Conservation (phyloP, 2,329 filamentous ascomycete genomes). For the Exophiala alcalophila region DNA sequence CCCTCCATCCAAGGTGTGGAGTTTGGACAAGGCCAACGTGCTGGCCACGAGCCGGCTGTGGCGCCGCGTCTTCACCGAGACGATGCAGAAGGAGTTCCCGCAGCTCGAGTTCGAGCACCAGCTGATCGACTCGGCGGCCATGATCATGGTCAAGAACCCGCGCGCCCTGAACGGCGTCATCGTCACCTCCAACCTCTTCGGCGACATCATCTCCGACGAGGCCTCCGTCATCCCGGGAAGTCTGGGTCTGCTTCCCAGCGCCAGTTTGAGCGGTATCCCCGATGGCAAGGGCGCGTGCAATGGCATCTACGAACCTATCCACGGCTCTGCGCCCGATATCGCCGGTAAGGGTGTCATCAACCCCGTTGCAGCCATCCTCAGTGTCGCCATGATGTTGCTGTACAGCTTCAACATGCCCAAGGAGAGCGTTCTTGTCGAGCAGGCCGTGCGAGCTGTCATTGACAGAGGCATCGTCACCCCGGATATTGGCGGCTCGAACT, state of each 20-base stretch:
- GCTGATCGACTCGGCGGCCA: conserved; percentile 92
- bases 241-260: conserved; percentile 82
- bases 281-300: conserved; percentile 66
- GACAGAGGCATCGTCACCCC: conserved; percentile 75
- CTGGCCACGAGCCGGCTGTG: conserved; percentile 85
- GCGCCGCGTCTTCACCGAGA: conserved; percentile 80
- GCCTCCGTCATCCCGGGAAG: conserved; percentile 90
- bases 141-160: conserved; percentile 96
- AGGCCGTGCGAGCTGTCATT: conserved; percentile 74
- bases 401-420: conserved; percentile 80
- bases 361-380: conserved; percentile 87
- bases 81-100: conserved; percentile 86
- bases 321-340: conserved; percentile 91
- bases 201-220: conserved; percentile 94
- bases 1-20: conserved; percentile 76
- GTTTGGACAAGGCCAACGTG: conserved; percentile 94
- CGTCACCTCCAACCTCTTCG: conserved; percentile 90
- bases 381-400: conserved; percentile 90
- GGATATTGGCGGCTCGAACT: conserved; percentile 76
- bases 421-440: conserved; percentile 75
- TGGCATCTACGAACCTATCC: conserved; percentile 96
- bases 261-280: conserved; percentile 79
- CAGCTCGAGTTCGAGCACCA: conserved; percentile 81
- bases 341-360: conserved; percentile 88
- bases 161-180: conserved; percentile 82